These are phyloP conservation scores for Ambrosia hybrid DNA, from an alignment of 140 eudicot species.

Conservation along the genomic window DNA sequence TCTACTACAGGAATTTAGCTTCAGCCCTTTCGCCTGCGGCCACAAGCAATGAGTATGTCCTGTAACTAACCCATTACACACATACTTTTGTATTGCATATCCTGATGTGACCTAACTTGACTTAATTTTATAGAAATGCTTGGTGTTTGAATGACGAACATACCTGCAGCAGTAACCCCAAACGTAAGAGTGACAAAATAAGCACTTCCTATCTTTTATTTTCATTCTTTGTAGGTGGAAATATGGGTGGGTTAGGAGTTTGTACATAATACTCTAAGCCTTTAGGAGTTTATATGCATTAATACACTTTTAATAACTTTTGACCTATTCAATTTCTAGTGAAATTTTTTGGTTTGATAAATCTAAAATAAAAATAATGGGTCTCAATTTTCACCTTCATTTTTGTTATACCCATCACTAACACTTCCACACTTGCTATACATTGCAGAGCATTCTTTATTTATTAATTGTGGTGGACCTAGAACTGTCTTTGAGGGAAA, in stretches of 20 bases:
- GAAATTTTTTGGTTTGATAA: no score
- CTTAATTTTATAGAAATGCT: slow-evolving; percentile 28
- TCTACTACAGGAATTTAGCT: slow-evolving; percentile 50
- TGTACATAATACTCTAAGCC: no score
- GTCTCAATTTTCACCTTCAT: no score
- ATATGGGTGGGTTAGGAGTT: no score
- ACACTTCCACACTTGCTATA: neutral
- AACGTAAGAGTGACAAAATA: slow-evolving; percentile 43
- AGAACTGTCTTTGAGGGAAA: slow-evolving; percentile 37
- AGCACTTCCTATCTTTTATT: neutral
- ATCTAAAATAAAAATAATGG: no score
- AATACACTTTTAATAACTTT: no score
- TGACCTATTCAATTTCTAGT: no score
- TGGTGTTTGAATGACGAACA: slow-evolving; percentile 66
- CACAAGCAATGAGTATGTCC: slow-evolving; percentile 38
- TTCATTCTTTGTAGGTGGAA: neutral
- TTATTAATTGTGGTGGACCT: slow-evolving; percentile 79
- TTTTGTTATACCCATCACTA: no score
- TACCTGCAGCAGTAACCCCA: slow-evolving; percentile 47
- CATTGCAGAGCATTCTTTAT: slow-evolving; percentile 57
- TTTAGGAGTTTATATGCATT: no score
- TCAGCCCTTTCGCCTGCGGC: slow-evolving; percentile 47
- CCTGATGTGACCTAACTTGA: slow-evolving; percentile 20
- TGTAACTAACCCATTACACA: neutral
- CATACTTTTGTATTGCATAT: slow-evolving; percentile 10